These are phyloP conservation scores for Lyophyllum decastes DNA, from an alignment of 768 basidiomycete genomes.

Conservation along the genomic window DNA sequence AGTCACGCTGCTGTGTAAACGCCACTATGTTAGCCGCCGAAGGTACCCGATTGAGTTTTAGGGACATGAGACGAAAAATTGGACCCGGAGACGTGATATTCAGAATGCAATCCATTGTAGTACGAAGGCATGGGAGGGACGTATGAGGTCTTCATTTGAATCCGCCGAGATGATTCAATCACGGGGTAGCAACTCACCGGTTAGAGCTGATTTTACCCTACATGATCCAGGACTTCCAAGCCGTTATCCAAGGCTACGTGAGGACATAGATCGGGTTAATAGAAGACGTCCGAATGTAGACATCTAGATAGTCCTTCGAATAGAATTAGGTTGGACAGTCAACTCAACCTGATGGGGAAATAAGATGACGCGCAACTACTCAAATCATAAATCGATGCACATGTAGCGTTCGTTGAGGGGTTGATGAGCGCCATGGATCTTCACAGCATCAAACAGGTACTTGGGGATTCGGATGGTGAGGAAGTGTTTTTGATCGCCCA, in stretches of 20 bases:
- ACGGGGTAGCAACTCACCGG: neutral
- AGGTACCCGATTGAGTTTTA: slow-evolving; percentile 24
- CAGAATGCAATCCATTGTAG: neutral
- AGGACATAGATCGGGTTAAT: neutral
- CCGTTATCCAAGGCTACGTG: neutral
- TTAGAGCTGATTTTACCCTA: neutral
- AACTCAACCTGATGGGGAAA: neutral
- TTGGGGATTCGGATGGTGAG: neutral
- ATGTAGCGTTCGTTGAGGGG: neutral
- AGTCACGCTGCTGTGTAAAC: slow-evolving; percentile 16
- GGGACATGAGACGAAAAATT: slow-evolving; percentile 19
- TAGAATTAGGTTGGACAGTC: neutral
- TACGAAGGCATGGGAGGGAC: neutral
- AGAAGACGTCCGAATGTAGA: neutral
- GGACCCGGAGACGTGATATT: slow-evolving; percentile 10
- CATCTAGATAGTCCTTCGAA: neutral
- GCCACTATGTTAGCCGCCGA: slow-evolving; percentile 15
- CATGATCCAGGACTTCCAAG: neutral
- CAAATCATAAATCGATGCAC: slow-evolving; percentile 1
- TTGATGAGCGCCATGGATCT: slow-evolving; percentile 3
- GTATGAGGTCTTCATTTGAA: neutral
- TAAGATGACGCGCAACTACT: neutral
- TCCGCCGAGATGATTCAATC: neutral
- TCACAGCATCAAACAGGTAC: neutral
- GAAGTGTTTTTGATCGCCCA: neutral